Evolutionary conservation across 176 grass and related monocot species (phyloP).

Genomic region (Secale cereale): DNA sequence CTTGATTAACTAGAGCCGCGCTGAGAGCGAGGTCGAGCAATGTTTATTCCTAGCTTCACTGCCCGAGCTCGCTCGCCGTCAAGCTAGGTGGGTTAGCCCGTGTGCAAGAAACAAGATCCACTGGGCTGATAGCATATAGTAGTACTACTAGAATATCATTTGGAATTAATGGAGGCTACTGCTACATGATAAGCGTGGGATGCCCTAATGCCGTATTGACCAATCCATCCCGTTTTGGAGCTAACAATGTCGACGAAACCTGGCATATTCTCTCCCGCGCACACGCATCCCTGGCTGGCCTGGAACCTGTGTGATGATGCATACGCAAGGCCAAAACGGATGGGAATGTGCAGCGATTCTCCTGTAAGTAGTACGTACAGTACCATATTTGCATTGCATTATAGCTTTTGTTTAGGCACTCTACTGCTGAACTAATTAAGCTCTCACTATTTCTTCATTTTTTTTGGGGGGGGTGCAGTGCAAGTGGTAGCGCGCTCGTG

Average conservation of each 20-base stretch:
- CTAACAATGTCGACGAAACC: constrained; percentile 30
- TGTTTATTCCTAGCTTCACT: constrained; percentile 6
- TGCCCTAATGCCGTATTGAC: constrained; percentile 45
- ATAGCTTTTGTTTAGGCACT: not conserved
- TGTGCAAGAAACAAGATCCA: not conserved
- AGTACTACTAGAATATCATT: not conserved
- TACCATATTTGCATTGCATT: not conserved
- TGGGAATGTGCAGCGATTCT: not conserved
- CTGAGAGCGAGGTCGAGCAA: not conserved
- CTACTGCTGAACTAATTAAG: not conserved
- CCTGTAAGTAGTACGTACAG: not conserved
- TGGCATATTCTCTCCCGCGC: constrained; percentile 3
- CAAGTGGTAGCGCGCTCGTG: constrained; percentile 43
- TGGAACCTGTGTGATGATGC: constrained; percentile 23
- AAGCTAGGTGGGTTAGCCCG: too few species aligned
- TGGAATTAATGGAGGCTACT: not conserved
- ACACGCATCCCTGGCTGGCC: not conserved
- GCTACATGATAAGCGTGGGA: not conserved
- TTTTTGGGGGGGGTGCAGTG: not conserved
- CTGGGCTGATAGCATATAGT: too few species aligned
- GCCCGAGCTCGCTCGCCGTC: too few species aligned
- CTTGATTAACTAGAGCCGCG: not conserved
- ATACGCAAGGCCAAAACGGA: constrained; percentile 17
- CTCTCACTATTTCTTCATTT: not conserved
- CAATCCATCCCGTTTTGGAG: constrained; percentile 30